Evolutionary conservation across 768 basidiomycete species (phyloP).

Genomic region (Antrodiella citrinella): DNA sequence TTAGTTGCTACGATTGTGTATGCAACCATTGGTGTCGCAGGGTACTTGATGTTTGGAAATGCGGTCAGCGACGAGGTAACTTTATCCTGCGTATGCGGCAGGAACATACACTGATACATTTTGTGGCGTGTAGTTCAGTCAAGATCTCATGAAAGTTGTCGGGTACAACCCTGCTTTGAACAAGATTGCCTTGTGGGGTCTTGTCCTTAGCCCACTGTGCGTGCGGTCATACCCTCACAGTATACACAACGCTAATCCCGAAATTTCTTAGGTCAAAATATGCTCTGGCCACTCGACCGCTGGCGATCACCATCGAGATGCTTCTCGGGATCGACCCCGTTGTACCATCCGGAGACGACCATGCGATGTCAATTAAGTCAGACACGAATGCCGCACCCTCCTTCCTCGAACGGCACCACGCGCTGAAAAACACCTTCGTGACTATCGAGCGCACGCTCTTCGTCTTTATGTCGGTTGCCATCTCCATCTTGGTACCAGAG

Average conservation of each 20-base stretch:
- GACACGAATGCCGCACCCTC: not conserved
- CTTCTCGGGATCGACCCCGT: slow-evolving; percentile 58
- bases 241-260: no score
- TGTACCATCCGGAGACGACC: slow-evolving; percentile 17
- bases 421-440: slow-evolving; percentile 33
- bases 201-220: slow-evolving; percentile 71
- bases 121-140: slow-evolving; percentile 53
- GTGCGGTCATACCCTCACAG: slow-evolving; percentile 26
- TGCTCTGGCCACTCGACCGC: slow-evolving; percentile 75
- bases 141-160: slow-evolving; percentile 63
- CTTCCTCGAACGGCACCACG: slow-evolving; percentile 1
- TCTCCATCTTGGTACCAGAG: slow-evolving; percentile 71
- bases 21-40: slow-evolving; percentile 35
- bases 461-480: slow-evolving; percentile 49
- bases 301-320: slow-evolving; percentile 78
- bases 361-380: slow-evolving; percentile 15
- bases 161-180: slow-evolving; percentile 72
- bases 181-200: slow-evolving; percentile 72
- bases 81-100: not conserved
- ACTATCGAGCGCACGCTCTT: slow-evolving; percentile 51
- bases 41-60: slow-evolving; percentile 89
- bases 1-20: slow-evolving; percentile 31
- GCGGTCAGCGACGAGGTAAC: slow-evolving; percentile 71
- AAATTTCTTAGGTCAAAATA: slow-evolving; percentile 64
- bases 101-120: not conserved